Percentiles rank a stretch among this genome's conserved stretches.
Conservation (phyloP, 108 stramenopile species). For the Schizochytrium sp. region DNA sequence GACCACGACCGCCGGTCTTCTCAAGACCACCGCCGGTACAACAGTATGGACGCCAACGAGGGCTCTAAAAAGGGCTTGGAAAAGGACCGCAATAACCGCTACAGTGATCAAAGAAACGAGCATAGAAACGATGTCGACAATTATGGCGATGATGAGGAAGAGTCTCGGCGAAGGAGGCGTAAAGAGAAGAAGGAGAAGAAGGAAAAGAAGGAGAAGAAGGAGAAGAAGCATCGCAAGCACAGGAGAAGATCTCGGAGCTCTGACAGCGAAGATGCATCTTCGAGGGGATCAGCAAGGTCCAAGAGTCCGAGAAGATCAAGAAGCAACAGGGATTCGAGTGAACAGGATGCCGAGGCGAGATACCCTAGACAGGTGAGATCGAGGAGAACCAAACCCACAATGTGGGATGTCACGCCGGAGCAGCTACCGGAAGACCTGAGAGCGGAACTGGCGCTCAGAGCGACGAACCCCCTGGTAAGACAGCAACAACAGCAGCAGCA, state of each 20-base stretch:
- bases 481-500: too few species aligned
- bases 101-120: too few species aligned
- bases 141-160: too few species aligned
- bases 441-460: background rate
- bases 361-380: constrained; percentile 67
- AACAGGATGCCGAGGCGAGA: constrained; percentile 66
- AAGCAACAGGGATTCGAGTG: background rate
- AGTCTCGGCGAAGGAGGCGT: too few species aligned
- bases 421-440: constrained; percentile 61
- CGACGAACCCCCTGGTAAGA: too few species aligned
- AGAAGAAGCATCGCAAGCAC: constrained; percentile 67
- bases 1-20: too few species aligned
- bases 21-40: too few species aligned
- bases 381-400: constrained; percentile 61
- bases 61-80: too few species aligned
- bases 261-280: constrained; percentile 64
- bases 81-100: too few species aligned
- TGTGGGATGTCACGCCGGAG: constrained; percentile 67
- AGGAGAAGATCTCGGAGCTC: constrained; percentile 65
- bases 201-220: constrained; percentile 66
- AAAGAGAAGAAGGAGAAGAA: constrained; percentile 62
- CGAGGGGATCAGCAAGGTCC: background rate
- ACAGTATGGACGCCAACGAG: too few species aligned
- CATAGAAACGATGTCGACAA: too few species aligned
- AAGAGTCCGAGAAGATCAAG: background rate